Base-by-base conservation (phyloP, 1,139 yeast species). In the Blastobotrys capitulatus region DNA sequence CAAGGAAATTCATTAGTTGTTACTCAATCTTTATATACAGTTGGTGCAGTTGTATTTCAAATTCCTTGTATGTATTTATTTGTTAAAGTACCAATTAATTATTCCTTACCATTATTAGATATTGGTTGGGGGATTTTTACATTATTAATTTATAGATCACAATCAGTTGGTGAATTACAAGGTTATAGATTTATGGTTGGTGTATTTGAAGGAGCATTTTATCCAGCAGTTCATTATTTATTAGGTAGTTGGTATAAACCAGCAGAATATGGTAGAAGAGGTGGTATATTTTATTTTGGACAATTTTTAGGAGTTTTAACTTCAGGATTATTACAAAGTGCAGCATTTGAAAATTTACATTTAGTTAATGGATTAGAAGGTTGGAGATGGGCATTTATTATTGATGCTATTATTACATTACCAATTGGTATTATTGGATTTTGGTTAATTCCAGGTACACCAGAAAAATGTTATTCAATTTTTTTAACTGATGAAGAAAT, bases 381-480 rank as follows among this genome's bases (percentile, higher is more conserved):
- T 6, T 78, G 79, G 72, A 74, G 75, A 57, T 76, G 80, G 79
- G 70, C 77, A 58, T 78, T 77, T 52, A 69, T 78, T 20, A 69
- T 78, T 53, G 82, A 78, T 57, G 81, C 79, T 3, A 63, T 74
- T 15, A 69, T 79, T 42, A 72, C 80, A 10, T 29, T 76, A 31
- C 81, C 81, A 0, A 79, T 84, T 48, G 88, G 85, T 13, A 26
- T 83, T 20, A 65, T 80, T 53, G 90, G 90, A 0, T 75, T 80
- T 57, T 74, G 77, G 57, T 60, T 75, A 53, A 71, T 83, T 3
- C 92, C 92, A 1, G 90, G 89, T 43, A 81, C 86, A 29, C 89
- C 90, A 1, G 55, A 59, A 12, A 69, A 66, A 18, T 74, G 78
- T 20, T 62, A 61, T 40, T 59, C 57, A 25, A 26, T 61, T 1